phyloP scores from a whole-genome alignment of 805 yeast species.

The Starmerella apicola region DNA sequence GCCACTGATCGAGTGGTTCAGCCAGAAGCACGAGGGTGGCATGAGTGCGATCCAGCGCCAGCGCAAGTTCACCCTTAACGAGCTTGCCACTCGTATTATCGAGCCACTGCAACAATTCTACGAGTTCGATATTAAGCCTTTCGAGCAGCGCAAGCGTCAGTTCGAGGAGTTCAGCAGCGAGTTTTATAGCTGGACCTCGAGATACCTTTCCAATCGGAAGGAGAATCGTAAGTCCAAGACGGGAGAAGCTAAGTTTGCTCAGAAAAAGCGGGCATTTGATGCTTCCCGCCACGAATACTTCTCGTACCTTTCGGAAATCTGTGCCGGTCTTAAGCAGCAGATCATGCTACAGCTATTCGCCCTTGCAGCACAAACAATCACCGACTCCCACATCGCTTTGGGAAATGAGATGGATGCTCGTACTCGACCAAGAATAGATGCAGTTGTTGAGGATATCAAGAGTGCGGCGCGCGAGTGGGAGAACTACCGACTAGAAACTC shows the following conservation, averaged over 20 bases:
- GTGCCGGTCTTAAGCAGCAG: slow-evolving; percentile 34
- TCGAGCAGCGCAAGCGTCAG: slow-evolving; percentile 31
- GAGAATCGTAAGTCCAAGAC: slow-evolving; percentile 17
- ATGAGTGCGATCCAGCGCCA: slow-evolving; percentile 22
- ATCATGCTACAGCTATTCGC: slow-evolving; percentile 29
- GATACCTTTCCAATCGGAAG: slow-evolving; percentile 31
- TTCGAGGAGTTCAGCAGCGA: slow-evolving; percentile 35
- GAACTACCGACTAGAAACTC: slow-evolving; percentile 29
- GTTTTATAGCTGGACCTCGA: slow-evolving; percentile 34
- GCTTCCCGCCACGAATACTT: slow-evolving; percentile 34
- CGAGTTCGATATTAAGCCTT: slow-evolving; percentile 32
- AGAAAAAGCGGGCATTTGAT: slow-evolving; percentile 31
- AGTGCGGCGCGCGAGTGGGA: slow-evolving; percentile 29
- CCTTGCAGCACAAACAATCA: slow-evolving; percentile 27
- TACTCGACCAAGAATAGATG: slow-evolving; percentile 26
- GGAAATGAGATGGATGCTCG: slow-evolving; percentile 22
- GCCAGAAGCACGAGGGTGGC: slow-evolving; percentile 16
- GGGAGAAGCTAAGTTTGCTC: slow-evolving; percentile 29
- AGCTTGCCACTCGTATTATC: slow-evolving; percentile 26
- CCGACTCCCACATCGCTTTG: slow-evolving; percentile 22
- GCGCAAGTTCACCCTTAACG: slow-evolving; percentile 21
- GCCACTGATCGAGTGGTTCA: slow-evolving; percentile 25
- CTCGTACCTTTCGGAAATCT: slow-evolving; percentile 30
- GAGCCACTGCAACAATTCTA: slow-evolving; percentile 31
- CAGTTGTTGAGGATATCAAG: slow-evolving; percentile 26